These are phyloP conservation scores for Aspergillus sp. DNA, from an alignment of 2,329 filamentous ascomycete genomes.

Conservation along the genomic window DNA sequence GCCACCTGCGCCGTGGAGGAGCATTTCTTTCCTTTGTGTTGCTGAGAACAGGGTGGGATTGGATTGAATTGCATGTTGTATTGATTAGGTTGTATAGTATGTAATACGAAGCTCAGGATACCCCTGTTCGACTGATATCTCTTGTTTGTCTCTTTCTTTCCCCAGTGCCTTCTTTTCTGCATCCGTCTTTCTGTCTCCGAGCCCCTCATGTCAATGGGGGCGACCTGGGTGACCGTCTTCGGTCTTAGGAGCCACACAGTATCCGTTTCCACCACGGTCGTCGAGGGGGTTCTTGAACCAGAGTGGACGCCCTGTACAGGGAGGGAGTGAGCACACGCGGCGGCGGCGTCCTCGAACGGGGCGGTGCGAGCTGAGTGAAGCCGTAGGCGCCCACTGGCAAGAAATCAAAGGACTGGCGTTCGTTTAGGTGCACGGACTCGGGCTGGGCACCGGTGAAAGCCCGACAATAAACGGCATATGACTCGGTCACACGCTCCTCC, in stretches of 20 bases:
- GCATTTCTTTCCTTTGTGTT: slow-evolving; percentile 15
- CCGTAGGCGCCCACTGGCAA: not conserved
- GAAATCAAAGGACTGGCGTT: not conserved
- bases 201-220: not conserved
- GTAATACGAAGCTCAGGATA: slow-evolving; percentile 30
- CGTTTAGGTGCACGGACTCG: not conserved
- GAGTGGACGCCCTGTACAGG: not conserved
- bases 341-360: not conserved
- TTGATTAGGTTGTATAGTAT: slow-evolving; percentile 25
- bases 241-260: not conserved
- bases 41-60: slow-evolving; percentile 2
- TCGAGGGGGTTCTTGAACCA: not conserved
- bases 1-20: not conserved
- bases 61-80: slow-evolving; percentile 15
- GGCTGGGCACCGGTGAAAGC: slow-evolving; percentile 11
- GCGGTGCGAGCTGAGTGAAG: not conserved
- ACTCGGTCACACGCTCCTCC: not conserved
- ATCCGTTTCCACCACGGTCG: not conserved
- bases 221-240: not conserved
- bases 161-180: not conserved
- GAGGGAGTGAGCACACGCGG: not conserved
- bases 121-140: slow-evolving; percentile 16
- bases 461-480: slow-evolving; percentile 15
- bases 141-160: not conserved
- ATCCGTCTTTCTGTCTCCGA: not conserved